Conservation (phyloP, 192 early-diverging fungal species). For the Umbelopsis ramanniana region DNA sequence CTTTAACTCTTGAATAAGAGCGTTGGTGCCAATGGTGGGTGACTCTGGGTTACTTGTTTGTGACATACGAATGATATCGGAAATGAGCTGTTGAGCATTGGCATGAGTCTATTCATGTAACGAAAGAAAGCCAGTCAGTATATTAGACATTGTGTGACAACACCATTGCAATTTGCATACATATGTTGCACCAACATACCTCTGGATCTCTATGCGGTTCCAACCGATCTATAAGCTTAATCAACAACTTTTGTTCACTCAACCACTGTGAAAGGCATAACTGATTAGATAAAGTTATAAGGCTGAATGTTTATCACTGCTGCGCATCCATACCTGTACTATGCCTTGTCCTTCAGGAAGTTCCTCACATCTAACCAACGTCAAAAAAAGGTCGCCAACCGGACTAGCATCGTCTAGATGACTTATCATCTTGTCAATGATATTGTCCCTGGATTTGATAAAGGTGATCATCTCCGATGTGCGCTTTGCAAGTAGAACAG, state of each 20-base stretch:
- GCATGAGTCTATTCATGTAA: conserved; percentile 35
- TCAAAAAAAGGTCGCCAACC: conserved; percentile 88
- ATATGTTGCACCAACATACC: conserved; percentile 42
- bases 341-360: conserved; percentile 83
- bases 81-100: conserved; percentile 47
- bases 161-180: too few relatives aligned
- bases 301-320: conserved; percentile 9
- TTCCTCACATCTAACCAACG: conserved; percentile 92
- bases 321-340: conserved; percentile 63
- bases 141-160: too few relatives aligned
- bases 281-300: background rate
- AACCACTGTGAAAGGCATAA: conserved; percentile 70
- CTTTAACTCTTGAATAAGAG: conserved; percentile 39
- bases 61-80: conserved; percentile 46
- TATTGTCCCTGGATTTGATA: conserved; percentile 76
- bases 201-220: conserved; percentile 83
- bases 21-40: conserved; percentile 43
- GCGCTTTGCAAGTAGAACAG: conserved; percentile 86
- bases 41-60: conserved; percentile 42
- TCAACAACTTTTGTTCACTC: conserved; percentile 77
- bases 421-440: conserved; percentile 75
- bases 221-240: conserved; percentile 75
- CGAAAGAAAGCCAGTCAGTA: too few relatives aligned
- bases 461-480: conserved; percentile 88
- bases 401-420: conserved; percentile 66